These are phyloP conservation scores for Chytridium lagenaria DNA, from an alignment of 371 early-diverging fungal species.

Conservation along the genomic window DNA sequence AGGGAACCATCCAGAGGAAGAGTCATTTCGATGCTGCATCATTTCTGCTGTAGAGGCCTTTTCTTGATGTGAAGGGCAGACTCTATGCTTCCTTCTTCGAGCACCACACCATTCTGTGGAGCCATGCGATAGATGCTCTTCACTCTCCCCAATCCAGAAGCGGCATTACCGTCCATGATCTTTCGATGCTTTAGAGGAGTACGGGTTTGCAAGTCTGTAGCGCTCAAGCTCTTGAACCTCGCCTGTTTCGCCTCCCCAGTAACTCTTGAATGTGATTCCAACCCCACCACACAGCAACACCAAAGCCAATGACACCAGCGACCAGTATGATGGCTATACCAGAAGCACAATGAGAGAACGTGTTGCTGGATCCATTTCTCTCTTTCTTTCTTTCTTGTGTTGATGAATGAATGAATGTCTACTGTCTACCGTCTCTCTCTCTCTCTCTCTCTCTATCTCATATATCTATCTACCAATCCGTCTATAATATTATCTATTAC, in stretches of 20 bases:
- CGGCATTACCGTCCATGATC: no score
- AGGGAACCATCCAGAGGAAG: neutral
- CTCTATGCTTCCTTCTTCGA: no score
- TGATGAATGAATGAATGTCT: neutral
- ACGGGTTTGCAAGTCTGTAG: no score
- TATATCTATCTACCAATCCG: neutral
- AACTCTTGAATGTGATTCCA: neutral
- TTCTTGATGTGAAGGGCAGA: no score
- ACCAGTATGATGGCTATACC: neutral
- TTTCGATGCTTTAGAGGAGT: no score
- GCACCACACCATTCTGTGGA: neutral
- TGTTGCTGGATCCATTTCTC: neutral
- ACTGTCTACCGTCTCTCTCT: neutral
- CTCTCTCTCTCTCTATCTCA: neutral
- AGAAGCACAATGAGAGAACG: neutral
- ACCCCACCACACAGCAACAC: neutral
- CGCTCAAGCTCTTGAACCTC: no score
- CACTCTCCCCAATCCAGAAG: no score
- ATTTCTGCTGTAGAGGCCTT: no score
- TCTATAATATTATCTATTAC: no score
- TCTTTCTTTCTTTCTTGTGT: neutral
- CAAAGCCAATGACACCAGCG: neutral
- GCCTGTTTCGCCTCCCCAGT: neutral
- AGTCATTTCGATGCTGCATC: no score
- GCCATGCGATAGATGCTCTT: conserved; percentile 2